phyloP scores from a whole-genome alignment of 331 rosid species.

The Quercus lobata region DNA sequence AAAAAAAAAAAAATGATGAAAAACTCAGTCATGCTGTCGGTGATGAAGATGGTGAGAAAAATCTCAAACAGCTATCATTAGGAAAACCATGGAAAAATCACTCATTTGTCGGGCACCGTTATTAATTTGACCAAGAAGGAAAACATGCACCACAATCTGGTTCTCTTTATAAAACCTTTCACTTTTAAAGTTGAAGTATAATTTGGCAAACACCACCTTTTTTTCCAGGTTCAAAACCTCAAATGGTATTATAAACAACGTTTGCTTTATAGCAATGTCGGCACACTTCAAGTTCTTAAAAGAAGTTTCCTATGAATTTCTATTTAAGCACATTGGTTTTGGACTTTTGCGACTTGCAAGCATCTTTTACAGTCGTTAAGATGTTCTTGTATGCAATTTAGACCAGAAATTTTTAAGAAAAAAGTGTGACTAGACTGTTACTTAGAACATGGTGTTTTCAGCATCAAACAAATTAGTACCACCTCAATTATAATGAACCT shows the following conservation, averaged over 20 bases:
- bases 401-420: too few relatives aligned
- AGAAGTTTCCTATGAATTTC: too few relatives aligned
- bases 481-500: too few relatives aligned
- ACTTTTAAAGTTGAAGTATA: neutral
- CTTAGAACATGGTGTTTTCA: too few relatives aligned
- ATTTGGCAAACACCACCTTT: neutral
- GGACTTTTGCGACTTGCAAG: too few relatives aligned
- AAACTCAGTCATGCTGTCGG: slow-evolving; percentile 36
- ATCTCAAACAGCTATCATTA: slow-evolving; percentile 19
- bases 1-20: neutral
- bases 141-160: neutral
- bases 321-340: too few relatives aligned
- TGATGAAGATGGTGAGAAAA: slow-evolving; percentile 4
- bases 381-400: too few relatives aligned
- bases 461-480: too few relatives aligned
- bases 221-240: neutral
- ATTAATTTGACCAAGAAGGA: slow-evolving; percentile 37
- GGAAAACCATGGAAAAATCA: slow-evolving; percentile 24
- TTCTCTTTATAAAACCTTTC: neutral
- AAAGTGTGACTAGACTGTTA: too few relatives aligned
- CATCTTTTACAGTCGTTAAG: too few relatives aligned
- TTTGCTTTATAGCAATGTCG: neutral
- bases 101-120: slow-evolving; percentile 34
- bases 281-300: neutral
- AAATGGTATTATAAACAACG: neutral